A percentile compares a stretch with the other conserved stretches of the same genome.
Evolutionary conservation across 2,329 filamentous ascomycete genomes (phyloP).

Genomic region (Pyrenochaeta sp.): DNA sequence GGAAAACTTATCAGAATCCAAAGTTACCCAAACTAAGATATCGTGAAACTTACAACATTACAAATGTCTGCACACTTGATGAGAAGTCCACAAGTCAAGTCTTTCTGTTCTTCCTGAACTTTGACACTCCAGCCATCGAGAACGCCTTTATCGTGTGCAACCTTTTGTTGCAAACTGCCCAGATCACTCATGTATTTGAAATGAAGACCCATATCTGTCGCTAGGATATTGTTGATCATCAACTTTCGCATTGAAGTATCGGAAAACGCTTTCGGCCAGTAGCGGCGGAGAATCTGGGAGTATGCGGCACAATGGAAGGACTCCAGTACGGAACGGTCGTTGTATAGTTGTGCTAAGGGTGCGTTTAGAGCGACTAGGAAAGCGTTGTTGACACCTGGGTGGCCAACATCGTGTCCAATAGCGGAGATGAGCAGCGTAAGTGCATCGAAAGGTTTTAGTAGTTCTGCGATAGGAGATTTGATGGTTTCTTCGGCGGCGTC

Average conservation of each 20-base stretch:
- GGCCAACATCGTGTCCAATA: conserved; percentile 97
- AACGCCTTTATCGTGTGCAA: conserved; percentile 68
- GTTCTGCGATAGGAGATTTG: conserved; percentile 72
- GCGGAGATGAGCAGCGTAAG: conserved; percentile 90
- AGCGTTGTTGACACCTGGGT: conserved; percentile 97
- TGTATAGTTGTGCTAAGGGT: conserved; percentile 92
- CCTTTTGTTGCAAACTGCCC: conserved; percentile 78
- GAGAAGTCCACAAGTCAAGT: conserved; percentile 84
- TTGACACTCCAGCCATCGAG: conserved; percentile 80
- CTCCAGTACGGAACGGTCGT: conserved; percentile 94
- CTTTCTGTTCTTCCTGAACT: conserved; percentile 76
- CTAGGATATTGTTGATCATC: conserved; percentile 97
- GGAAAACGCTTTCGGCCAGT: conserved; percentile 86
- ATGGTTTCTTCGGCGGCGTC: conserved; percentile 38
- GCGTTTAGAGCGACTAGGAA: conserved; percentile 93
- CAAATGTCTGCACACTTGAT: conserved; percentile 99
- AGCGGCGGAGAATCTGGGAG: conserved; percentile 89
- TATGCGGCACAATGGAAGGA: conserved; percentile 98
- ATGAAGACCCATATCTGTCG: conserved; percentile 96
- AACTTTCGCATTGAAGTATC: conserved; percentile 82
- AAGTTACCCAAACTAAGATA: no score
- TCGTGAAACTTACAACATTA: conserved; percentile 85
- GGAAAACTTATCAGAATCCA: conserved; percentile 15
- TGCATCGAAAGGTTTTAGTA: conserved; percentile 87
- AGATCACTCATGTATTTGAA: conserved; percentile 96